Evolutionary conservation across 139 green algal genomes (phyloP), one percentile per base, ranked within the genome.

Genomic region (Pleodorina starrii): DNA sequence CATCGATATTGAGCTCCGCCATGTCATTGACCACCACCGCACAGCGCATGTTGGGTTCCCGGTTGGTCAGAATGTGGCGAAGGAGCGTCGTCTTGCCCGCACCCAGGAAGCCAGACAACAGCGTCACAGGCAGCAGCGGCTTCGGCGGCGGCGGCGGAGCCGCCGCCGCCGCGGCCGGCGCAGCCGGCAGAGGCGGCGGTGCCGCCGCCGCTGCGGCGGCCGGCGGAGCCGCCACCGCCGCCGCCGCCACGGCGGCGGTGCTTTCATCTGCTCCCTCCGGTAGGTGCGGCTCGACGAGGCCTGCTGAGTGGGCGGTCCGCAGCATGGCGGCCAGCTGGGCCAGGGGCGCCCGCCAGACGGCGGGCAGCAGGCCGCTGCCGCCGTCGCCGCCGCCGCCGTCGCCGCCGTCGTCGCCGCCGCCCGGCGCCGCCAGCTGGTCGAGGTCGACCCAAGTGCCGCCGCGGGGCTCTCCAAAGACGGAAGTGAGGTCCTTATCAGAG

Each of bases 11-110:
- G 19, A 98, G 59, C 46, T 94, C 92, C 1, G 96, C 95, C 93
- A 98, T 97, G 80, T 98, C 96, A 83, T 98, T 98, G 0, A 98
- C 96, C n/a, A 98, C 91, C 10, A 98, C 94, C 16, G 96, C 96
- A 9, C 81, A 95, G 42, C 92, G 83, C 79, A 92, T 23, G 27
- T 82, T 85, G 5, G 82, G 82, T 10, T 85, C 48, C 16, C 50
- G 59, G 69, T 93, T 92, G 14, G 90, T 92, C 27, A 98, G 92
- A 68, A 98, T 94, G 75, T 95, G 93, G 19, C 92, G 84, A 46
- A 98, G 84, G 60, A 98, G 89, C 0, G 95, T 98, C 23, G 97
- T 98, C 90, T 98, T 98, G 57, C 94, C 94, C 2, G 90, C 90
- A 36, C 68, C 95, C 5, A 97, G 89, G 72, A 97, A 98, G 11